Percentiles rank a stretch among this genome's conserved stretches.
phyloP scores from a whole-genome alignment of 306 rosid species.

The Corylus americana region DNA sequence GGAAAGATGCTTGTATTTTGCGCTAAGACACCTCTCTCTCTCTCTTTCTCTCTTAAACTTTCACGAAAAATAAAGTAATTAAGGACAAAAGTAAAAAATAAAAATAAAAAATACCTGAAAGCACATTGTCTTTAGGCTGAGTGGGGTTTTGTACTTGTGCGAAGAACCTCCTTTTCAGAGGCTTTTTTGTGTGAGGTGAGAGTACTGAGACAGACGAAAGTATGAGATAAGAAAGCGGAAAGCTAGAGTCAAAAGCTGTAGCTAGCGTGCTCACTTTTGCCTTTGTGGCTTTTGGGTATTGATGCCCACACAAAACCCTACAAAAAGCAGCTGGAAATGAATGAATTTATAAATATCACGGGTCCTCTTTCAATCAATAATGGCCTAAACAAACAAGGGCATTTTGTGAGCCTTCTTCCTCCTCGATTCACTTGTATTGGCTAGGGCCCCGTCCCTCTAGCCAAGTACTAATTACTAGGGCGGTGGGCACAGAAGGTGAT shows the following conservation, averaged over 20 bases:
- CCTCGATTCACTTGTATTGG: too few species aligned
- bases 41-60: background rate
- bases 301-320: conserved; percentile 27
- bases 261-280: background rate
- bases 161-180: background rate
- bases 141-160: background rate
- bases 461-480: too few species aligned
- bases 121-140: background rate
- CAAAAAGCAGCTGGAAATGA: background rate
- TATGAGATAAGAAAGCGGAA: conserved; percentile 4
- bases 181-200: background rate
- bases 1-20: conserved; percentile 1
- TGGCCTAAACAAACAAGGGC: too few species aligned
- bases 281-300: conserved; percentile 20
- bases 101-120: background rate
- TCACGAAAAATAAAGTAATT: background rate
- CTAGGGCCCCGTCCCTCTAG: too few species aligned
- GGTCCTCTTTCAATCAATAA: too few species aligned
- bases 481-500: background rate
- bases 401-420: too few species aligned
- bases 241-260: conserved; percentile 26
- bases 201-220: background rate
- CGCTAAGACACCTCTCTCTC: background rate
- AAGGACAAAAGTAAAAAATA: background rate
- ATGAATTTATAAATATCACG: too few species aligned